These are phyloP conservation scores for Proliferodiscus dingleyae DNA, from an alignment of 2,329 filamentous ascomycete genomes.

Conservation along the genomic window DNA sequence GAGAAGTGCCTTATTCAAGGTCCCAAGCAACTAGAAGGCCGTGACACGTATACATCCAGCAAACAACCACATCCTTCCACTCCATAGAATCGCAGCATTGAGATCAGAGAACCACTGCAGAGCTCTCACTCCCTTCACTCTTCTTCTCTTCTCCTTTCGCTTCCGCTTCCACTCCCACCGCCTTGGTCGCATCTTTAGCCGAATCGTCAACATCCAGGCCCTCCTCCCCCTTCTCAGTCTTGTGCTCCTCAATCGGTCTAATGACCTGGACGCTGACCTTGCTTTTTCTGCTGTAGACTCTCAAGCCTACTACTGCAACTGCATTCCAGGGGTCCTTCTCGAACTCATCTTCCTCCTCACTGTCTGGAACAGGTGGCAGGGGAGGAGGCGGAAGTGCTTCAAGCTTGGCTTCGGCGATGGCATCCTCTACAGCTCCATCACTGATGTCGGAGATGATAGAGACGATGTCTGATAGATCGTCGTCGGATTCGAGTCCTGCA, in stretches of 20 bases:
- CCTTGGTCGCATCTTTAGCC: constrained; percentile 41
- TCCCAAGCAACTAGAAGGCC: no score
- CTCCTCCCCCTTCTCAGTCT: constrained; percentile 14
- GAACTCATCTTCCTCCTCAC: constrained; percentile 50
- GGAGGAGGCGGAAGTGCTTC: constrained; percentile 8
- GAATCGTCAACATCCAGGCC: constrained; percentile 43
- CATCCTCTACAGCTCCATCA: constrained; percentile 15
- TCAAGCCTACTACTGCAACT: constrained; percentile 54
- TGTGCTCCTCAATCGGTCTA: constrained; percentile 20
- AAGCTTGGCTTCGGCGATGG: constrained; percentile 18
- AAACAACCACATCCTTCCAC: no score
- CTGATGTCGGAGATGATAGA: constrained; percentile 21
- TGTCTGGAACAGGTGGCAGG: constrained; percentile 32
- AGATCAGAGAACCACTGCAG: background rate
- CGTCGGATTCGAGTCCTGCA: background rate
- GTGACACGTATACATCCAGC: no score
- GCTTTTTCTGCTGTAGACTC: constrained; percentile 51
- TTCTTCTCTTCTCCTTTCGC: constrained; percentile 3
- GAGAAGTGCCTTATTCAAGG: no score
- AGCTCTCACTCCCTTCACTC: constrained; percentile 7
- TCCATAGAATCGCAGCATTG: no score
- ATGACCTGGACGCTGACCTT: constrained; percentile 25
- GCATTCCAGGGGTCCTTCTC: constrained; percentile 59
- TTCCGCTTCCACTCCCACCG: constrained; percentile 22
- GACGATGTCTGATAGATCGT: constrained; percentile 18